Base-by-base conservation (phyloP, 2,329 filamentous ascomycete species). In the Fusarium sp. region DNA sequence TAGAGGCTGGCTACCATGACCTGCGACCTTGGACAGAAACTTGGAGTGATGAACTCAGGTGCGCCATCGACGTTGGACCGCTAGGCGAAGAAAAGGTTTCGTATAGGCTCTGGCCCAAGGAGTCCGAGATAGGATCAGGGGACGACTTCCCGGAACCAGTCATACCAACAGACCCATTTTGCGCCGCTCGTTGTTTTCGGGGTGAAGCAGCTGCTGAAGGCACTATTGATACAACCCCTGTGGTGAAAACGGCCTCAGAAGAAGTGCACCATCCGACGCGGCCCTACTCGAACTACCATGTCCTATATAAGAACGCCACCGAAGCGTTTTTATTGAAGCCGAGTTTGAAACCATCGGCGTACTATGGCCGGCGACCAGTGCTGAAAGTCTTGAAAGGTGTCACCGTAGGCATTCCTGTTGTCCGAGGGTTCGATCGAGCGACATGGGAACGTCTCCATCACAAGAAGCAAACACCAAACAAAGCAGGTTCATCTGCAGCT, bases 31-130 rank as follows among this genome's bases (percentile, higher is more conserved):
- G 94, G 89, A 93, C 91, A 2, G 87, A 95, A 68, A 97, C 94
- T 1, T 99, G 95, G 93, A 85, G 84, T 48, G 93, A 97, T 71
- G 94, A 99, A 76, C 80, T 99, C 7, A 88, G 90, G 64, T 96
- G 92, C 75, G 96, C 95, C 6, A 83, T 97, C 6, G 92, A 97
- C 46, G 92, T 97, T 54, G 95, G 95, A 1, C 89, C 94, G 1
- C 81, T 90, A 9, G 95, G 94, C 1, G 95, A 99, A 76, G 90
- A 95, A 77, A 98, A 98, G 75, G 89, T 97, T 7, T 86, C 91
- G 0, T 88, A 97, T 75, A 87, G 83, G 32, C 79, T 98, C 8
- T 97, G 93, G 93, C 89, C 91, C 1, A 84, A 86, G 42, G 81
- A 84, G 3, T 60, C 71, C 11, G 64, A 72, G 41, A 50, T 68